A percentile compares a stretch with the other conserved stretches of the same genome.
Evolutionary conservation across 768 basidiomycete genomes (phyloP).

Genomic region (Cystobasidium ongulense): DNA sequence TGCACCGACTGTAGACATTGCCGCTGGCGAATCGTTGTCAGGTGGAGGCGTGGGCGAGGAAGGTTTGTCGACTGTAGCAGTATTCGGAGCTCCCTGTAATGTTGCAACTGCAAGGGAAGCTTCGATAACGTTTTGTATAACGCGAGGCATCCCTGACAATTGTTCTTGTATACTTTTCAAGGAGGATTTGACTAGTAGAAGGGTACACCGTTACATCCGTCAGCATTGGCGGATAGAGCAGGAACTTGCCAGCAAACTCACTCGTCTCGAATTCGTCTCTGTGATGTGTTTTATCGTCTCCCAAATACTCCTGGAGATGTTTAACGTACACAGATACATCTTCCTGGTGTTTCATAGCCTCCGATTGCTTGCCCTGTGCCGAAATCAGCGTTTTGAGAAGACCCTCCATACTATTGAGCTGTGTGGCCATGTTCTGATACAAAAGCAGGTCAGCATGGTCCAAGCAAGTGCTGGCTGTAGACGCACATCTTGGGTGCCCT

Average conservation of each 20-base stretch:
- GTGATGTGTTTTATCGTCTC: neutral
- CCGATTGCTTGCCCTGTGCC: neutral
- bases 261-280: constrained; percentile 19
- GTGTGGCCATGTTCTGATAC: neutral
- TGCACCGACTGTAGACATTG: no score
- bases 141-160: neutral
- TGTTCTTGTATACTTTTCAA: neutral
- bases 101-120: constrained; percentile 4
- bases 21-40: neutral
- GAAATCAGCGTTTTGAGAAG: constrained; percentile 2
- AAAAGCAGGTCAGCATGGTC: neutral
- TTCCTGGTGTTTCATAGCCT: constrained; percentile 16
- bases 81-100: neutral
- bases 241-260: neutral
- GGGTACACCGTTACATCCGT: neutral
- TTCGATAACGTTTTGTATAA: constrained; percentile 9
- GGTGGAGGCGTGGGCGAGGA: neutral
- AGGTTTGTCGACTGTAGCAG: neutral
- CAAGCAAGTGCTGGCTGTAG: neutral
- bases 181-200: neutral
- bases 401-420: constrained; percentile 10
- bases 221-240: neutral
- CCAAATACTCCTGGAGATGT: constrained; percentile 7
- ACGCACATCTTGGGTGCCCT: neutral
- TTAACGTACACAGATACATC: constrained; percentile 19